A percentile compares a stretch with the other conserved stretches of the same genome.
Conservation (phyloP, 768 basidiomycete genomes). For the Amanita rubescens region DNA sequence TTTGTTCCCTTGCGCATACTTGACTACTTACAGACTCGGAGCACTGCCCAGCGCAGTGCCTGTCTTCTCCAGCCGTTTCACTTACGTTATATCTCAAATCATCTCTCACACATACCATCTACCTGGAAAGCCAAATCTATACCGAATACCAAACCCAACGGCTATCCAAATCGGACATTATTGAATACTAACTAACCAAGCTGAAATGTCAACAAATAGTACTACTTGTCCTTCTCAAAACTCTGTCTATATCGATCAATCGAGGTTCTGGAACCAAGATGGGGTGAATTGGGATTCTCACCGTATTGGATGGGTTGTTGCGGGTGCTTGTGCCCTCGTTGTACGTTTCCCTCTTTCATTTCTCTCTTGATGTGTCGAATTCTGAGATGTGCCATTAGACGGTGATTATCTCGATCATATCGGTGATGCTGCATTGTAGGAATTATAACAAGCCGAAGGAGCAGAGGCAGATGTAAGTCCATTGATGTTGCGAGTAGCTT, state of each 20-base stretch:
- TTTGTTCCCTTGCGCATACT: too few relatives aligned
- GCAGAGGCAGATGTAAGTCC: constrained; percentile 72
- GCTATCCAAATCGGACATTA: too few relatives aligned
- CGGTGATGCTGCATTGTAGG: constrained; percentile 52
- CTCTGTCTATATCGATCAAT: constrained; percentile 43
- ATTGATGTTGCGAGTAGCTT: constrained; percentile 6
- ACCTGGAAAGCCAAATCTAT: too few relatives aligned
- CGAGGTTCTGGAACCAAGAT: constrained; percentile 50
- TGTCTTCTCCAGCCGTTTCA: not conserved
- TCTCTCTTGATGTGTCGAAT: not conserved
- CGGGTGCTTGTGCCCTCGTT: constrained; percentile 50
- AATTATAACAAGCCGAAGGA: constrained; percentile 65
- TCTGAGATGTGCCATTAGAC: constrained; percentile 34
- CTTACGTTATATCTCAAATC: not conserved
- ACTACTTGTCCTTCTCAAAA: constrained; percentile 44
- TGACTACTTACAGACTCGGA: too few relatives aligned
- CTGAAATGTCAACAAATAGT: too few relatives aligned
- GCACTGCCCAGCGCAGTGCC: too few relatives aligned
- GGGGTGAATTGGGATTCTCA: constrained; percentile 53
- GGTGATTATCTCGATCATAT: constrained; percentile 46
- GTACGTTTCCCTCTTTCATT: constrained; percentile 26
- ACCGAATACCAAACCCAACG: not conserved
- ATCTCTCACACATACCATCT: too few relatives aligned
- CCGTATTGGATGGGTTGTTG: constrained; percentile 68
- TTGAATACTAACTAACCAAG: too few relatives aligned